These are phyloP conservation scores for Lactifluus volemus DNA, from an alignment of 768 basidiomycete genomes.

Conservation along the genomic window DNA sequence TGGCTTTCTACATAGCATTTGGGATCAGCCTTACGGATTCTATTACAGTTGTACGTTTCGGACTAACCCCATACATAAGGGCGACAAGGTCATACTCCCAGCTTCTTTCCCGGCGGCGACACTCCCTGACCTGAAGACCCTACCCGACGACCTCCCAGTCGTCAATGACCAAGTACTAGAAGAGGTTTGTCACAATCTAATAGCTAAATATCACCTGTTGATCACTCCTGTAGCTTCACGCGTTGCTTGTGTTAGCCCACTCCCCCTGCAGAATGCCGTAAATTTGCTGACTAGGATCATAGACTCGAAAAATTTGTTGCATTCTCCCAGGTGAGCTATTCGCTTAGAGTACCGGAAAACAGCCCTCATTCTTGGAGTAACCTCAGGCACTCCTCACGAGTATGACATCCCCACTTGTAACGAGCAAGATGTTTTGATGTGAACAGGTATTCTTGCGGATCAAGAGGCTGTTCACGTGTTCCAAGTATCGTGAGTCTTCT, in stretches of 20 bases:
- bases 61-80: slow-evolving; percentile 26
- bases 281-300: not conserved
- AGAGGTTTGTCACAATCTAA: slow-evolving; percentile 30
- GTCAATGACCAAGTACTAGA: slow-evolving; percentile 38
- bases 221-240: slow-evolving; percentile 37
- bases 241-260: slow-evolving; percentile 42
- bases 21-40: too few species aligned
- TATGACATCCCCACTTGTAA: not conserved
- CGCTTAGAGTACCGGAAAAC: not conserved
- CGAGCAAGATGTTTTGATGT: not conserved
- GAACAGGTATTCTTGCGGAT: slow-evolving; percentile 13
- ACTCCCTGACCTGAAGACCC: slow-evolving; percentile 11
- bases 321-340: slow-evolving; percentile 23
- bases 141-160: slow-evolving; percentile 22
- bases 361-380: not conserved
- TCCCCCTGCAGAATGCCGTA: not conserved
- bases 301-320: slow-evolving; percentile 25
- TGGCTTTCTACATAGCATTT: not conserved
- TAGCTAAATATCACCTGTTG: not conserved
- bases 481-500: slow-evolving; percentile 14
- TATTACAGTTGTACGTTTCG: slow-evolving; percentile 38
- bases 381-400: slow-evolving; percentile 13
- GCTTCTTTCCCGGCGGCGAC: slow-evolving; percentile 42
- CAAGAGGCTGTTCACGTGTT: slow-evolving; percentile 17
- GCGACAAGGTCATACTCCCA: slow-evolving; percentile 40